Evolutionary conservation across 176 grass and related monocot species (phyloP), one percentile per base, ranked within the genome.

Genomic region (Aegilops bicornis): DNA sequence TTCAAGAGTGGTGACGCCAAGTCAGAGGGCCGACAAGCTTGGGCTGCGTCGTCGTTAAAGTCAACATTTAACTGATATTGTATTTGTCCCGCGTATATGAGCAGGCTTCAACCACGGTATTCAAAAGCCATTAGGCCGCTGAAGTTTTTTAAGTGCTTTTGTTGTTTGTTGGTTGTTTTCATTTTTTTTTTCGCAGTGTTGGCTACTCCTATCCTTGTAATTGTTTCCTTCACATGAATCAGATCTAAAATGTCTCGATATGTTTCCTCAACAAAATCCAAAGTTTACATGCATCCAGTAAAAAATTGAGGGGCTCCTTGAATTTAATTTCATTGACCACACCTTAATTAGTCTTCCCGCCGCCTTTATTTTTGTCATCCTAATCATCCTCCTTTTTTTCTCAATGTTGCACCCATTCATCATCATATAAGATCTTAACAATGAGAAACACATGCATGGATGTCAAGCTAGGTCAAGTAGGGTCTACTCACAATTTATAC

Each of bases 171-270:
- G 40, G 71, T 17, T 42, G 71, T 24, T 29, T 27, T 6, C 29
- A 30, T 47, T 4, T 47, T 45, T 14, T 14, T 17, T 27, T 17
- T 17, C 25, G n/a, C 37, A 73, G 69, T 1, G 36, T 24, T 43
- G 1, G 1, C 36, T 73, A n/a, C 37, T 25, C 11, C 8, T 12
- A 10, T 43, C 69, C 36, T 73, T 73, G 69, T 43, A 43, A 73
- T 43, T 73, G 22, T 43, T 73, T 73, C 69, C 37, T 73, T 73
- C n/a, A 24, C 36, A 72, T 72, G 69, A 24, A 73, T 73, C 70
- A 15, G 23, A 47, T 74, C 16, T 54, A 54, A 19, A 5, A 54
- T 54, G 16, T 54, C 16, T 54, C 14, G 45, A 12, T 54, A 54
- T 54, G 50, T 54, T 17, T 54, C 50, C 50, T 54, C 50, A 6